Base-by-base conservation (phyloP, 2,329 filamentous ascomycete genomes). In the Sclerotinia minor region DNA sequence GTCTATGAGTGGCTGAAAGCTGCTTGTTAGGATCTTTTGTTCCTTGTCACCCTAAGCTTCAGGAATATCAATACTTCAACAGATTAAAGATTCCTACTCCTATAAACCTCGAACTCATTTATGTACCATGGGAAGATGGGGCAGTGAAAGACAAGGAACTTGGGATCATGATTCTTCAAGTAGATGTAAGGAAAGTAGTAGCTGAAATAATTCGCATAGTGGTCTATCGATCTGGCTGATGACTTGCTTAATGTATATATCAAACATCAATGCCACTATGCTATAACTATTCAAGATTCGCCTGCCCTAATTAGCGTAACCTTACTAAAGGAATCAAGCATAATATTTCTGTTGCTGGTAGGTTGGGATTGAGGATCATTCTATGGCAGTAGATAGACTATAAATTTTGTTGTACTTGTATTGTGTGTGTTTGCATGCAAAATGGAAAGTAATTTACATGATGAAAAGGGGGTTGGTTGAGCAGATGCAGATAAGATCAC, bases 81-180 rank as follows among this genome's bases (percentile, higher is more conserved):
- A 7, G 32, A 35, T 35, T 35, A 35, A 35, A 17, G 44, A 38
- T 17, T 35, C 19, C 3, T 35, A 24, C 21, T 35, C 11, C 44
- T 15, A 49, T 61, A 13, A 19, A 49, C 44, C 21, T 35, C 44
- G 29, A 15, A 4, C 13, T 15, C 13, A 5, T 49, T 61, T 7
- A 15, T 19, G 6, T 60, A 49, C 6, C 21, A 17, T 54, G 6
- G 17, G 32, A 35, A 21, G 15, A 35, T 32, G 13, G n/a, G n/a
- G 19, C 21, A 49, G 5, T 35, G 8, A 49, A 57, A 60, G 38
- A 19, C 58, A 61, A 24, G 58, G 58, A 49, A 61, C 6, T 61
- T 47, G 29, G 15, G 24, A 9, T 3, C n/a, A 15, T n/a, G 15
- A 8, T 38, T 7, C 57, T 21, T 29, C 32, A 35, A 49, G 21